Base-by-base conservation (phyloP, 2,329 filamentous ascomycete species). In the Penicillium sp. region DNA sequence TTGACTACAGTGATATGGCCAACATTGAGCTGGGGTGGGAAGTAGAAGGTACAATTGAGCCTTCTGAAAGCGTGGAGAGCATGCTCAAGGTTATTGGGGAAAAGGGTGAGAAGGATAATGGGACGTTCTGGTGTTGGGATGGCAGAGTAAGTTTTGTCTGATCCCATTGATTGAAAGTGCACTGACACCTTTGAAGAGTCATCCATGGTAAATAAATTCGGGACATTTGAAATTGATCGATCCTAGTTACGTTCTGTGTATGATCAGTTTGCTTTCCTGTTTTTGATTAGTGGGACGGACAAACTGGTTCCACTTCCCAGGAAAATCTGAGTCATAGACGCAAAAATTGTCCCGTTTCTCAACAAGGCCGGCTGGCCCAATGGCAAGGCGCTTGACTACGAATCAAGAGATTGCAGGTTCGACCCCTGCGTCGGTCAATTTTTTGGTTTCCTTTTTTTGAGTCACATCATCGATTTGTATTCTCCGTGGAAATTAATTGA, bases 51-150 rank as follows among this genome's bases (percentile, higher is more conserved):
- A 76, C 79, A 54, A 81, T 82, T 53, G 75, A 71, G 4, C 70
- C 78, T 0, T 70, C 77, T 48, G 74, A 81, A 61, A 80, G 77
- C 18, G 79, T 83, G 4, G 54, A 58, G 6, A 75, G 71, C 24
- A 81, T 82, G 76, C 71, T 82, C 31, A 63, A 72, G 50, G 79
- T 82, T 1, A 79, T 82, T 52, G 71, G 74, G 54, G 76, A 70
- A 57, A 82, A 78, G 64, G 71, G 68, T 24, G 71, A 73, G 24
- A 80, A 73, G 53, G 80, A 79, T 4, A 80, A 73, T 54, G 80
- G 80, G 4, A 82, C 78, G 1, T 83, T 82, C 55, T 82, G 79
- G 79, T 81, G 79, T 6, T 83, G 76, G 72, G 75, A 82, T 58
- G 75, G 80, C 47, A 74, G 78, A 65, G 78, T 79, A 54, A 54